Percentiles rank a stretch among this genome's conserved stretches.
phyloP scores from a whole-genome alignment of 1,139 yeast genomes.

The Pichia sp. region DNA sequence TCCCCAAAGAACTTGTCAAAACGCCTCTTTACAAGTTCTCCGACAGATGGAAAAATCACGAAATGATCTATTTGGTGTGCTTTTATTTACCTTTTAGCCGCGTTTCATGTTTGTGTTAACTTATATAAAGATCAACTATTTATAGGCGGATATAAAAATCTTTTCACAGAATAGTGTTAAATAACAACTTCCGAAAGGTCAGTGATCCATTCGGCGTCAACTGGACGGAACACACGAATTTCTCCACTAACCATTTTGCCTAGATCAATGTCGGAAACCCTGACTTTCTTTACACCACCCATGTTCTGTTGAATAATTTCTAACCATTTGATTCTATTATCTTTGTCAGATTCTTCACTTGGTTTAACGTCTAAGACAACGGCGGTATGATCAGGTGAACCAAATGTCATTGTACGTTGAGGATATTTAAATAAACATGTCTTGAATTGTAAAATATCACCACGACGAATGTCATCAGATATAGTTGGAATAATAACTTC shows the following conservation, averaged over 20 bases:
- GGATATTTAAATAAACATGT: conserved; percentile 39
- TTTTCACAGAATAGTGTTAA: neutral
- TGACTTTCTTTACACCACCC: conserved; percentile 45
- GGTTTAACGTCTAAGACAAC: conserved; percentile 38
- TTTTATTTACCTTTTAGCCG: too few relatives aligned
- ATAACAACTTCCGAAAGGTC: conserved; percentile 30
- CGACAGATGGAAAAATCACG: too few relatives aligned
- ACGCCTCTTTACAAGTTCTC: too few relatives aligned
- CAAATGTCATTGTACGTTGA: conserved; percentile 34
- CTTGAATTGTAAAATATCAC: conserved; percentile 43
- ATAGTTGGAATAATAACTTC: conserved; percentile 19
- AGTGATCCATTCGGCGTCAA: conserved; percentile 50
- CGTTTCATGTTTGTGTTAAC: too few relatives aligned
- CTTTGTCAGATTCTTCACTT: conserved; percentile 22
- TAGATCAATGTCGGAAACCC: conserved; percentile 40
- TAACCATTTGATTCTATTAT: conserved; percentile 26
- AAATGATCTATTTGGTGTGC: too few relatives aligned
- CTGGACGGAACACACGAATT: conserved; percentile 49
- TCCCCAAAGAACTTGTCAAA: too few relatives aligned
- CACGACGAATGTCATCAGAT: conserved; percentile 35
- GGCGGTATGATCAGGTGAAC: conserved; percentile 66
- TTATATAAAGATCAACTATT: too few relatives aligned
- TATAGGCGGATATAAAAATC: too few relatives aligned
- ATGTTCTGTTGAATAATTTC: conserved; percentile 58
- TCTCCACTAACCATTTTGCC: conserved; percentile 43